Percentiles rank a stretch among this genome's conserved stretches.
phyloP scores from a whole-genome alignment of 441 rosid species.

The Aquilaria agallochum region DNA sequence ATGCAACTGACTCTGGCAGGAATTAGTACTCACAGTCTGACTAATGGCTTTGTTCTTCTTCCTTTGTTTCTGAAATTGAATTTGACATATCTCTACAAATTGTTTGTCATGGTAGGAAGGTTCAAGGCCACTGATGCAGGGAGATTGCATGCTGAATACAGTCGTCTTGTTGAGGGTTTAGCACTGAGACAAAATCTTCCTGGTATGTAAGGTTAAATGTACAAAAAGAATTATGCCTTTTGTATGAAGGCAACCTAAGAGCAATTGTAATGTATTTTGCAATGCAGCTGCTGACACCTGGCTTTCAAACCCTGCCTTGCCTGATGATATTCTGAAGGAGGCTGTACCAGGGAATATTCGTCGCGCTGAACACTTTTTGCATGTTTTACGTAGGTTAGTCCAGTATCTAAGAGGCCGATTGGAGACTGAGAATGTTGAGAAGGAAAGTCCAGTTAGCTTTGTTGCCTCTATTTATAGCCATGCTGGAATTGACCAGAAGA shows the following conservation, averaged over 20 bases:
- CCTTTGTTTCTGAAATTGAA: conserved; percentile 12
- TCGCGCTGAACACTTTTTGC: conserved; percentile 90
- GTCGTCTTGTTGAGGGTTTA: conserved; percentile 87
- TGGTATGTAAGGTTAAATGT: conserved; percentile 37
- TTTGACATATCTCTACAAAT: conserved; percentile 30
- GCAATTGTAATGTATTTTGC: conserved; percentile 7
- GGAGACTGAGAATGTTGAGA: conserved; percentile 84
- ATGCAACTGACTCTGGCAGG: no score
- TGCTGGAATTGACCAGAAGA: conserved; percentile 93
- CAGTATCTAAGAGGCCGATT: conserved; percentile 72
- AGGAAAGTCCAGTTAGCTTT: conserved; percentile 88
- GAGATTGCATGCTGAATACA: conserved; percentile 89
- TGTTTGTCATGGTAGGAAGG: conserved; percentile 89
- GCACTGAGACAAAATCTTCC: conserved; percentile 80
- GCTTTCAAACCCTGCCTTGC: conserved; percentile 98
- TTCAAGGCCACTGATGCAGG: conserved; percentile 94
- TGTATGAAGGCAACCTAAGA: conserved; percentile 6
- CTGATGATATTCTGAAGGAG: conserved; percentile 89
- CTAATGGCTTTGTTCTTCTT: conserved; percentile 4
- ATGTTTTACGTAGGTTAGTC: conserved; percentile 83
- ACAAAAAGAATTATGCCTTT: conserved; percentile 5
- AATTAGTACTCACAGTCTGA: no score
- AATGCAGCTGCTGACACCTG: conserved; percentile 66
- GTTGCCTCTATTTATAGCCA: conserved; percentile 61
- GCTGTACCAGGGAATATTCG: conserved; percentile 99